phyloP scores from a whole-genome alignment of 208 protist genomes.

The Herpetomonas samuelpessoai region DNA sequence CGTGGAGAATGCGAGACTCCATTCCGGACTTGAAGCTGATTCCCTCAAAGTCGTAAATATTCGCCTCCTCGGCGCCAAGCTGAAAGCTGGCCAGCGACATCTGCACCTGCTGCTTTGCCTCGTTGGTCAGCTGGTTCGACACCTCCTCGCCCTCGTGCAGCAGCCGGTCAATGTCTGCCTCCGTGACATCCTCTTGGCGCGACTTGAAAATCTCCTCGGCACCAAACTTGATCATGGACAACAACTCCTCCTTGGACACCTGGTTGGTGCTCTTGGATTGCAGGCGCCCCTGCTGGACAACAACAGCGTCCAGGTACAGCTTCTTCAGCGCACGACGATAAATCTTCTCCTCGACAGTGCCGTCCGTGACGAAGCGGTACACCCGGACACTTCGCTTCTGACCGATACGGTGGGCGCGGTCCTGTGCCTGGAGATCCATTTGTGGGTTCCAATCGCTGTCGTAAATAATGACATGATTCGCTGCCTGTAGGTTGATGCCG shows the following conservation, averaged over 20 bases:
- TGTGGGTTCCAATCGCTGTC: conserved; percentile 99
- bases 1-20: conserved; percentile 75
- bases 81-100: conserved; percentile 93
- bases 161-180: conserved; percentile 98
- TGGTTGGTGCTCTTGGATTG: conserved; percentile 41
- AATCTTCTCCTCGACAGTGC: conserved; percentile 98
- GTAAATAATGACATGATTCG: conserved; percentile 98
- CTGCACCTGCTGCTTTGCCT: conserved; percentile 83
- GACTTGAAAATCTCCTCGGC: conserved; percentile 97
- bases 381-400: conserved; percentile 96
- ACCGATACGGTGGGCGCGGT: conserved; percentile 98
- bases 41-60: conserved; percentile 96
- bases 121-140: conserved; percentile 74
- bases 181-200: conserved; percentile 88
- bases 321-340: conserved; percentile 97
- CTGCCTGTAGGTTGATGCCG: conserved; percentile 98
- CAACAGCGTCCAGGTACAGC: conserved; percentile 97
- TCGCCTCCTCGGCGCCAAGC: conserved; percentile 87
- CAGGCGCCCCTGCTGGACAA: conserved; percentile 97
- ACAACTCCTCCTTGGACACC: conserved; percentile 93
- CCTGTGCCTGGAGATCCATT: conserved; percentile 98
- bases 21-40: conserved; percentile 83
- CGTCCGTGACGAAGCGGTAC: conserved; percentile 97
- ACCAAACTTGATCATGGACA: conserved; percentile 98
- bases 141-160: conserved; percentile 89